Evolutionary conservation across 2,329 filamentous ascomycete genomes (phyloP).

Genomic region (Exophiala sideris): DNA sequence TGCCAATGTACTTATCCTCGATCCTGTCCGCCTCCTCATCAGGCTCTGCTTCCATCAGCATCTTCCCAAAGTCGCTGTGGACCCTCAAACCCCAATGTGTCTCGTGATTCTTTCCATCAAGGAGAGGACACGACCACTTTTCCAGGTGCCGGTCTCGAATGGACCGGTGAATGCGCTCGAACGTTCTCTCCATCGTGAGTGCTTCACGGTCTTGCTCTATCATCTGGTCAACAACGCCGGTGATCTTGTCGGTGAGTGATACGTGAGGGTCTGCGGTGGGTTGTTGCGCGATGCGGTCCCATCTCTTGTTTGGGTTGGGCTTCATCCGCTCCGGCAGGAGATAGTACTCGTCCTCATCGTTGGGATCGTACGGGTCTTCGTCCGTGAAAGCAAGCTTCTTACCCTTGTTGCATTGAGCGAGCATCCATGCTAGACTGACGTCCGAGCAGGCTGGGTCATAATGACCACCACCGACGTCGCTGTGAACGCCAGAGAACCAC

Average conservation of each 20-base stretch:
- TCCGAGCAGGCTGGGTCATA: slow-evolving; percentile 44
- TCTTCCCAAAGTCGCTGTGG: neutral
- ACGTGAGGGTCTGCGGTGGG: slow-evolving; percentile 5
- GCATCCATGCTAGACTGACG: slow-evolving; percentile 57
- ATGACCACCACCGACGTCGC: slow-evolving; percentile 45
- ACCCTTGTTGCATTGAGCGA: slow-evolving; percentile 39
- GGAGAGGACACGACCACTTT: slow-evolving; percentile 11
- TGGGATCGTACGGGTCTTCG: slow-evolving; percentile 7
- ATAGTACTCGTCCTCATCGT: slow-evolving; percentile 12
- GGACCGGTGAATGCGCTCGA: slow-evolving; percentile 15
- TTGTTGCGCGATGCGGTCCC: slow-evolving; percentile 1
- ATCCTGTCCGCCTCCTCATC: slow-evolving; percentile 14
- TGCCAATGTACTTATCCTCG: slow-evolving; percentile 16
- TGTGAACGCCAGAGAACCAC: slow-evolving; percentile 49
- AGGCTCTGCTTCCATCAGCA: slow-evolving; percentile 7
- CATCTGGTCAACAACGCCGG: neutral
- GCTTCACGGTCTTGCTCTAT: slow-evolving; percentile 10
- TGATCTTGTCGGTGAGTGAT: neutral
- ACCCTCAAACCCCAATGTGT: slow-evolving; percentile 2
- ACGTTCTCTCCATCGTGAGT: slow-evolving; percentile 10
- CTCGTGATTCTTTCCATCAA: neutral
- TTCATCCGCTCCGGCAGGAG: slow-evolving; percentile 13
- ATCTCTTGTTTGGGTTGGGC: slow-evolving; percentile 11
- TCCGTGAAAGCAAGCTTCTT: slow-evolving; percentile 21
- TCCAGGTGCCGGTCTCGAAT: slow-evolving; percentile 11